Evolutionary conservation across 306 rosid genomes (phyloP).

Genomic region (Vicia faba): DNA sequence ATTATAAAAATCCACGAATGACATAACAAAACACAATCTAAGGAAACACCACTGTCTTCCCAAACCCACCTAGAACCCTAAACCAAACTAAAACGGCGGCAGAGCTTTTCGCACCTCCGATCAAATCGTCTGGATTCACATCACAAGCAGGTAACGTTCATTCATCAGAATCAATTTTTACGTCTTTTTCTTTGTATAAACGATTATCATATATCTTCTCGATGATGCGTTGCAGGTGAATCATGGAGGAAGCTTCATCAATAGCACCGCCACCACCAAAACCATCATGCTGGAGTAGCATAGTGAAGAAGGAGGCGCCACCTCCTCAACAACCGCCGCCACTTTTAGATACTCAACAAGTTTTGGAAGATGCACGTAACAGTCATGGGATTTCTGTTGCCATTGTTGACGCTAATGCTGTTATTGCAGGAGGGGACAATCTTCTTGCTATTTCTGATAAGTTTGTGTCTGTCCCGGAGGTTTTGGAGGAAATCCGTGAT

Average conservation of each 20-base stretch:
- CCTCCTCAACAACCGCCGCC: slow-evolving; percentile 42
- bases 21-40: background rate
- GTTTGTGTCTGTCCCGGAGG: slow-evolving; percentile 72
- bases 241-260: slow-evolving; percentile 47
- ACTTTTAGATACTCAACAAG: slow-evolving; percentile 30
- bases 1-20: too few species aligned
- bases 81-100: background rate
- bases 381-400: slow-evolving; percentile 68
- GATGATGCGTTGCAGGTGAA: too few species aligned
- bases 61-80: slow-evolving; percentile 5
- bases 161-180: too few species aligned
- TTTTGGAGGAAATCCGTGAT: slow-evolving; percentile 81
- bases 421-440: slow-evolving; percentile 70
- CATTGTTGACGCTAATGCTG: slow-evolving; percentile 79
- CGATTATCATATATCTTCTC: too few species aligned
- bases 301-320: slow-evolving; percentile 61
- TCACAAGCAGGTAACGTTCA: too few species aligned
- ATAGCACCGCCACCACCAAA: background rate
- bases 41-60: background rate
- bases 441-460: slow-evolving; percentile 68
- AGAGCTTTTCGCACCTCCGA: background rate
- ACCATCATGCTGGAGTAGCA: slow-evolving; percentile 61
- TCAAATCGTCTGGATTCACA: background rate
- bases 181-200: too few species aligned
- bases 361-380: slow-evolving; percentile 60